Evolutionary conservation across 2,329 filamentous ascomycete genomes (phyloP), one percentile per base, ranked within the genome.

Genomic region (Coniochaeta pulveracea): DNA sequence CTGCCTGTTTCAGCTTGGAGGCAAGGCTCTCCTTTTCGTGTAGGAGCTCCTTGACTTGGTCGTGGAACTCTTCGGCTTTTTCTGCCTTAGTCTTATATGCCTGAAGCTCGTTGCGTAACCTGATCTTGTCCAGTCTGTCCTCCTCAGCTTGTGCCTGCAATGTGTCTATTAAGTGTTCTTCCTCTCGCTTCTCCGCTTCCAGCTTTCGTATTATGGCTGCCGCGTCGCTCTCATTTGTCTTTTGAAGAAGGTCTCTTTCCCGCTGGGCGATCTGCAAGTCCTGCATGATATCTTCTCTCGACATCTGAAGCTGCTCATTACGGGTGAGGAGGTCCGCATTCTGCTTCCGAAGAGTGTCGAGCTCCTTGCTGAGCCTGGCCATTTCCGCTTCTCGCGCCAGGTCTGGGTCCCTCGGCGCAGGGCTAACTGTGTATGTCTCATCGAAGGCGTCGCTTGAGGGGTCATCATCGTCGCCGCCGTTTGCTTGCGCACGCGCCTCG

Each of bases 61-160:
- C 75, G 34, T 71, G 61, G 21, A 76, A 57, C 35, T 64, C 57
- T 33, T 71, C 63, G 2, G 64, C 57, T 34, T 64, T 61, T 25
- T 64, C 58, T 21, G 64, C 61, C 49, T 56, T 64, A 35, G 53
- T 55, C 33, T 58, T 60, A 19, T 73, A 52, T 25, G 55, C 54
- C 33, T 58, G 52, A 22, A 73, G 61, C 40, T 76, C 69, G 38
- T 58, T 60, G 34, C 58, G 52, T 19, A 71, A 49, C 17, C 54
- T 58, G 26, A 60, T 58, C 42, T 59, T 70, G 50, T 57, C 51
- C 11, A 58, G 49, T 12, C 58, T 56, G 39, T 66, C 54, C 19
- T 67, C 61, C 36, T 80, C 71, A 9, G 79, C 56, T 43, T 82
- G 71, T 14, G 69, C 66, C 50, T 88, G 82, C 43, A 85, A 72